Base-by-base conservation (phyloP, 768 basidiomycete species). In the Boletus coccyginus region DNA sequence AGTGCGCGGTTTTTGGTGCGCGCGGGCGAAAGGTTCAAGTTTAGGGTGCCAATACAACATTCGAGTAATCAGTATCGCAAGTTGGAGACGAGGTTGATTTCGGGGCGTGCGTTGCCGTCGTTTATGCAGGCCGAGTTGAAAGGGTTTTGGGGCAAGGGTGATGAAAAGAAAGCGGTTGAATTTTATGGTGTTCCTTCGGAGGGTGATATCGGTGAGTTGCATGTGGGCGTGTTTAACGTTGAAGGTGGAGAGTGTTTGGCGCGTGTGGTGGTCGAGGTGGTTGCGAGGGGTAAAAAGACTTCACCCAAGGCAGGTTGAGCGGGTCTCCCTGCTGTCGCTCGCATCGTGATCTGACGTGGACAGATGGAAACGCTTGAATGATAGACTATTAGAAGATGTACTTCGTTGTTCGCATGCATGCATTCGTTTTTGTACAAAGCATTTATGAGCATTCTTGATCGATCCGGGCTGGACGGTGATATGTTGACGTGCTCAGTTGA, bases 21-120 rank as follows among this genome's bases (percentile, higher is more conserved):
- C 33, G 70, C 75, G 4, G 84, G 82, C 24, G 84, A 87, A 60
- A 75, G 70, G 58, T 87, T 87, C 76, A 78, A 75, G 61, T 85
- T 85, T 69, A 74, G 77, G 53, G 77, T 86, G 45, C 75, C 78
- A 27, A 68, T 85, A 44, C 72, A 64, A 39, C 56, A 62, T 35
- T 50, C 62, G 36, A 60, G 62, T 33, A 53, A 68, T 32, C 61
- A 61, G 38, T 68, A 68, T 46, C 72, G 73, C 50, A 75, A 74
- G 52, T 74, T 81, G 48, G 77, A 79, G 57, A 81, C 78, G 53
- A 77, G 74, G 58, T 68, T 82, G 57, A 72, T 78, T 41, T 81
- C 80, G 35, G 84, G 85, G 32, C 73, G 74, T 56, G 68, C 79
- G 44, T 67, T 86, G 52, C 86, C 86, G 31, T 65, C 71, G 53